These are phyloP conservation scores for Termitomyces titanicus DNA, from an alignment of 768 basidiomycete genomes.

Conservation along the genomic window DNA sequence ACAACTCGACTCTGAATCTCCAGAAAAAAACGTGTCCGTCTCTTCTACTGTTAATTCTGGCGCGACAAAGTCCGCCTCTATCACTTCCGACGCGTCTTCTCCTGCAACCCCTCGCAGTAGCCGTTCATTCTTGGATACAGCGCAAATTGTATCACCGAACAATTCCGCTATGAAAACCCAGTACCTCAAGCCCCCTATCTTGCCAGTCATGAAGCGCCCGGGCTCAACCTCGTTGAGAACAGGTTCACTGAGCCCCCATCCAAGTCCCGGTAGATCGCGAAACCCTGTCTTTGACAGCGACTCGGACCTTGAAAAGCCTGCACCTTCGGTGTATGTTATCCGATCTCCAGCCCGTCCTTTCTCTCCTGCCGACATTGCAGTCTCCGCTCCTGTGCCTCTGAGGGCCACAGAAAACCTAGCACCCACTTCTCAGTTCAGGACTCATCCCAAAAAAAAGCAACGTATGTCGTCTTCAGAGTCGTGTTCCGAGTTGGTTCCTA, in stretches of 20 bases:
- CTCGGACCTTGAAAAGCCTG: conserved; percentile 26
- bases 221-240: neutral
- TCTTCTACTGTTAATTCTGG: conserved; percentile 6
- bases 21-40: conserved; percentile 6
- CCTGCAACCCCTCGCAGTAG: conserved; percentile 2
- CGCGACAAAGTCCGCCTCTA: conserved; percentile 12
- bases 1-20: neutral
- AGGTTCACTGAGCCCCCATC: conserved; percentile 6
- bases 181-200: conserved; percentile 4
- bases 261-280: conserved; percentile 20
- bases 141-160: conserved; percentile 20
- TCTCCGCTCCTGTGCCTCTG: conserved; percentile 8
- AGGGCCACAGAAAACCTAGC: conserved; percentile 23
- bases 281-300: conserved; percentile 35
- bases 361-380: conserved; percentile 2
- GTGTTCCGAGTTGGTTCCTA: conserved; percentile 41
- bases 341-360: conserved; percentile 20
- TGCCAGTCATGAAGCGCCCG: conserved; percentile 1
- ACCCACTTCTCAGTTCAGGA: conserved; percentile 10
- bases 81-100: conserved; percentile 18
- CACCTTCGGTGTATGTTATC: conserved; percentile 27
- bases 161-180: conserved; percentile 6
- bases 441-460: conserved; percentile 30
- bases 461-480: conserved; percentile 31
- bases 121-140: conserved; percentile 11